Evolutionary conservation across 495 filamentous ascomycete species (phyloP).

Genomic region (Penicillium odoratum): DNA sequence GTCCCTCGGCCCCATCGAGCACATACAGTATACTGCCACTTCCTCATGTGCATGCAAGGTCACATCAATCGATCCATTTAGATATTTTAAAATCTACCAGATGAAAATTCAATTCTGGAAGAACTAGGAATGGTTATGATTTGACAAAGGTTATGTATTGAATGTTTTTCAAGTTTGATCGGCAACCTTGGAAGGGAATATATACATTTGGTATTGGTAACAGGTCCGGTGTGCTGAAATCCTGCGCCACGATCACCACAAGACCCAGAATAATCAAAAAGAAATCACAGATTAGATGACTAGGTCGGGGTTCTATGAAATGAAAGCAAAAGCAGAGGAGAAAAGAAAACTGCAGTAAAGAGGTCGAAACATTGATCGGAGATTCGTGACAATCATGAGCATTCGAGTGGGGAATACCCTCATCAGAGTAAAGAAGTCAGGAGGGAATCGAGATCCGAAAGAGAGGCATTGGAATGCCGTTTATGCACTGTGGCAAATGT

Average conservation of each 20-base stretch:
- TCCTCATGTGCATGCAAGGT: not conserved
- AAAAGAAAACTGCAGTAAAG: constrained; percentile 7
- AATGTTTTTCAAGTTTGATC: not conserved
- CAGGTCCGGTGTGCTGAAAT: not conserved
- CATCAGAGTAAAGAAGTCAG: not conserved
- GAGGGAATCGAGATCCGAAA: not conserved
- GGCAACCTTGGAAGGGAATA: constrained; percentile 1
- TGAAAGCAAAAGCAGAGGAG: not conserved
- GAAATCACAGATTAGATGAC: constrained; percentile 8
- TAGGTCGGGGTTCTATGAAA: constrained; percentile 14
- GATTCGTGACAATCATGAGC: constrained; percentile 17
- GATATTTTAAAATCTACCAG: not conserved
- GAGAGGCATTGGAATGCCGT: not conserved
- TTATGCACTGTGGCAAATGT: constrained; percentile 35
- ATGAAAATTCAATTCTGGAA: not conserved
- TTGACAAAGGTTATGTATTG: too few species aligned
- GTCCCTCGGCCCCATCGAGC: not conserved
- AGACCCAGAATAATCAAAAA: not conserved
- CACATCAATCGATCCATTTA: not conserved
- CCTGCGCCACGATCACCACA: constrained; percentile 5
- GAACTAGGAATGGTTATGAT: not conserved
- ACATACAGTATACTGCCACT: not conserved
- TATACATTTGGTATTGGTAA: constrained; percentile 7
- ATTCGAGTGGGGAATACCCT: not conserved
- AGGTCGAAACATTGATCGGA: constrained; percentile 7